These are phyloP conservation scores for Sugiyamaella grinbergsii DNA, from an alignment of 1,139 yeast species.

Conservation along the genomic window DNA sequence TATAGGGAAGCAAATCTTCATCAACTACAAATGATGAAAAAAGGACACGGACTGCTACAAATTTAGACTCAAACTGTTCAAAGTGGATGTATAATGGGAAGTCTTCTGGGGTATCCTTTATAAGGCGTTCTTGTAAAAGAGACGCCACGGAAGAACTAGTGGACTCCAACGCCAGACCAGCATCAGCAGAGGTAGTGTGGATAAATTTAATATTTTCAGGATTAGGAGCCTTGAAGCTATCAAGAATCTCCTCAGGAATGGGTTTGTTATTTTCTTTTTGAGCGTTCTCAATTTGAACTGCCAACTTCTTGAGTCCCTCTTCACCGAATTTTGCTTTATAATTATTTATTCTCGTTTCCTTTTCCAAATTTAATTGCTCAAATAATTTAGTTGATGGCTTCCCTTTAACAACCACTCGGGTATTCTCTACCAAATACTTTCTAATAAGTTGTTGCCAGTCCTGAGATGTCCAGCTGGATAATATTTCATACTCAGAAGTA, in stretches of 20 bases:
- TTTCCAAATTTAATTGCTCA: conserved; percentile 53
- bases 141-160: not conserved
- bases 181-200: conserved; percentile 59
- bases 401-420: conserved; percentile 74
- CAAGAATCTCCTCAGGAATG: conserved; percentile 68
- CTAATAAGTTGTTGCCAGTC: conserved; percentile 67
- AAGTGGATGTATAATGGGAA: conserved; percentile 75
- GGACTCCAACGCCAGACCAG: conserved; percentile 34
- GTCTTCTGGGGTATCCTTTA: conserved; percentile 47
- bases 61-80: conserved; percentile 79
- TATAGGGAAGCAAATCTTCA: conserved; percentile 60
- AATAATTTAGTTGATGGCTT: conserved; percentile 72
- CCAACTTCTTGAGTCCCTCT: conserved; percentile 59
- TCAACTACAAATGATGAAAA: conserved; percentile 67
- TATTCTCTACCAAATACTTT: conserved; percentile 59
- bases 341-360: conserved; percentile 51
- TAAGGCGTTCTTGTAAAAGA: conserved; percentile 37
- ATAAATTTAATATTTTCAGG: conserved; percentile 76
- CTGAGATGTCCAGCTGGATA: conserved; percentile 61
- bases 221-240: conserved; percentile 55
- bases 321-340: conserved; percentile 59
- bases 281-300: conserved; percentile 58
- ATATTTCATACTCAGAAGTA: conserved; percentile 60
- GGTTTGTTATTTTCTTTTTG: conserved; percentile 67
- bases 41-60: conserved; percentile 68